Evolutionary conservation across 1,284 basidiomycete species (phyloP), one percentile per base, ranked within the genome.

Genomic region (Malassezia restricta): DNA sequence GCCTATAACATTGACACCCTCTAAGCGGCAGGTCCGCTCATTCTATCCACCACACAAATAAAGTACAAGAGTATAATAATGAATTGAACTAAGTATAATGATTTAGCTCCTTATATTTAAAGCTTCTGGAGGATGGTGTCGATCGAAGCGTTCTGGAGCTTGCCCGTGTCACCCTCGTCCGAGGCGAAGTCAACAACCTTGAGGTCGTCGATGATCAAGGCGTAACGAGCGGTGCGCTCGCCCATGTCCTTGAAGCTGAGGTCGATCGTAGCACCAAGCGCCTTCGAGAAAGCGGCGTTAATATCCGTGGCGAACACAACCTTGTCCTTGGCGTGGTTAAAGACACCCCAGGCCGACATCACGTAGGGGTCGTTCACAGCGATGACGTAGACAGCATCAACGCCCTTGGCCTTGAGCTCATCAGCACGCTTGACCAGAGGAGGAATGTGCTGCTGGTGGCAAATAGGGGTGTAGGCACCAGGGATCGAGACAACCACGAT

Each of bases 401-500:
- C 62, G 47, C 84, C 84, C 74, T 84, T 85, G 32, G 77, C 76
- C 75, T 83, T 84, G 78, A 88, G 79, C 60, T 83, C 75, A 32
- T 81, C 79, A 65, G 79, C 78, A 56, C 81, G 80, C 59, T 79
- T 64, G 63, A 87, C 64, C 75, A 80, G 86, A 30, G 79, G 79
- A 2, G 85, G 86, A 37, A 86, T 78, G 75, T 69, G 65, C 63
- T 71, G 64, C 43, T 58, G 57, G 52, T 71, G 66, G 63, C 67
- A 68, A 4, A 63, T 65, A 17, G 63, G 52, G 37, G 47, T 49
- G 74, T 81, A 63, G 27, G 84, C 84, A 50, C 85, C 84, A 27
- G 85, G 85, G 38, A 86, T 82, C 55, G 84, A 77, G 71, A 87
- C 79, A 55, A 87, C 74, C 42, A 87, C 82, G 49, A 87, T 82